A percentile compares a stretch with the other conserved stretches of the same genome.
These are phyloP conservation scores for Senna tora DNA, from an alignment of 306 rosid genomes.

Conservation along the genomic window DNA sequence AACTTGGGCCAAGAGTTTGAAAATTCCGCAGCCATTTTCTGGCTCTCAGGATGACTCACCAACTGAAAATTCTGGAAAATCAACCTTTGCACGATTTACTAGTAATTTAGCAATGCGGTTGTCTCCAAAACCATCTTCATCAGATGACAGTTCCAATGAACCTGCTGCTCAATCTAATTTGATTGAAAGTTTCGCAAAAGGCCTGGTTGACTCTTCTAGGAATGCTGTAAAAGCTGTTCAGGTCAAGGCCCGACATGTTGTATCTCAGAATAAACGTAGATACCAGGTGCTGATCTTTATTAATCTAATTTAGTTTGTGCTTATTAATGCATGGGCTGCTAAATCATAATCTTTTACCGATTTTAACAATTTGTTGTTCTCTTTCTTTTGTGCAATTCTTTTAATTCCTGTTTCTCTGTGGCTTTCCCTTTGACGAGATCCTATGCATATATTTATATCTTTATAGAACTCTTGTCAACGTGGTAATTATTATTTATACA, in stretches of 20 bases:
- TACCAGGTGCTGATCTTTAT: constrained; percentile 71
- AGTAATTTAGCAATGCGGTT: constrained; percentile 79
- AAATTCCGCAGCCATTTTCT: constrained; percentile 69
- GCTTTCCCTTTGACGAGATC: not conserved
- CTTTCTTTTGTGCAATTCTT: constrained; percentile 16
- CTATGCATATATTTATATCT: constrained; percentile 11
- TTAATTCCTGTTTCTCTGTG: not conserved
- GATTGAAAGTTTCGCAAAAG: constrained; percentile 78
- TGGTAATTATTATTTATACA: constrained; percentile 1
- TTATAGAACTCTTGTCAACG: not conserved
- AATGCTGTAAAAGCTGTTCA: constrained; percentile 99
- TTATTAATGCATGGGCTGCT: constrained; percentile 14
- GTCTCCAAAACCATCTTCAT: constrained; percentile 76
- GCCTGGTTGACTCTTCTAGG: constrained; percentile 86
- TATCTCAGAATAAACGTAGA: constrained; percentile 97
- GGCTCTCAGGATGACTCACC: constrained; percentile 68
- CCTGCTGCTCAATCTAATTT: constrained; percentile 66
- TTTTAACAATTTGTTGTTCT: not conserved
- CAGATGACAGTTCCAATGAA: constrained; percentile 59
- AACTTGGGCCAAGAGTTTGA: constrained; percentile 90
- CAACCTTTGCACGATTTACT: constrained; percentile 84
- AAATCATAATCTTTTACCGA: constrained; percentile 3
- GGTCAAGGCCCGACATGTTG: constrained; percentile 95
- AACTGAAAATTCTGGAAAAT: constrained; percentile 70
- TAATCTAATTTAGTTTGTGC: constrained; percentile 24